A percentile compares a stretch with the other conserved stretches of the same genome.
Evolutionary conservation across 1,284 basidiomycete species (phyloP).

Genomic region (Ustilago sp.): DNA sequence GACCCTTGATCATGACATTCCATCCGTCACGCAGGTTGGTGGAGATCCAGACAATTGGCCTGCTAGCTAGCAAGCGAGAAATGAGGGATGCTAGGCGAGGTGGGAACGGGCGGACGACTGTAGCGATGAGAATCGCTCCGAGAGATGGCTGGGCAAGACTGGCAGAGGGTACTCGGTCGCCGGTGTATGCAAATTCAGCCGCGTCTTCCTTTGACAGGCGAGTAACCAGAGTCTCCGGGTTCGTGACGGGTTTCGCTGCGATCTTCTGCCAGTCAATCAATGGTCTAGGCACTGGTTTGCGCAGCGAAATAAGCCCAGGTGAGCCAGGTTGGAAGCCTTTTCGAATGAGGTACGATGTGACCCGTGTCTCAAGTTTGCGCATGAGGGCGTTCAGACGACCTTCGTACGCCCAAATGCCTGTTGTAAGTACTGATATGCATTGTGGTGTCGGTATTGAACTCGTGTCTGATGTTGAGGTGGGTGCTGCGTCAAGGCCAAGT

Average conservation of each 20-base stretch:
- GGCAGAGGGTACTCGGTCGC: conserved; percentile 23
- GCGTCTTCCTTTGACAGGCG: neutral
- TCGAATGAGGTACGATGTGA: conserved; percentile 39
- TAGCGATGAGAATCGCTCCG: conserved; percentile 28
- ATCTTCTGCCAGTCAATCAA: conserved; percentile 34
- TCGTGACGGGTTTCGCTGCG: neutral
- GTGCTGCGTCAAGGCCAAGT: conserved; percentile 48
- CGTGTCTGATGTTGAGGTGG: neutral
- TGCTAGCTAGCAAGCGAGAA: conserved; percentile 8
- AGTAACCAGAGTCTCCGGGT: neutral
- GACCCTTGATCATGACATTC: conserved; percentile 46
- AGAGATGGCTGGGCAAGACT: conserved; percentile 20
- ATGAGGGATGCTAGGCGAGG: conserved; percentile 23
- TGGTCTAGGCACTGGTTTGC: conserved; percentile 1
- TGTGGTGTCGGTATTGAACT: conserved; percentile 16
- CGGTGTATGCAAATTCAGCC: conserved; percentile 24
- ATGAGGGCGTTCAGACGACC: conserved; percentile 64
- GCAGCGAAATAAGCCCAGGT: conserved; percentile 25
- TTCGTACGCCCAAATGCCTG: conserved; percentile 65
- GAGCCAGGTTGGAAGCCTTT: conserved; percentile 48
- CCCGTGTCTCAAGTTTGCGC: conserved; percentile 57
- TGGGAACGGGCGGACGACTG: conserved; percentile 31
- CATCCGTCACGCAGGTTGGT: conserved; percentile 46
- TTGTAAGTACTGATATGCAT: conserved; percentile 68
- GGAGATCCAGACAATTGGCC: conserved; percentile 37